phyloP scores from a whole-genome alignment of 805 yeast genomes.

The Kodamaea kaohsiungensis region DNA sequence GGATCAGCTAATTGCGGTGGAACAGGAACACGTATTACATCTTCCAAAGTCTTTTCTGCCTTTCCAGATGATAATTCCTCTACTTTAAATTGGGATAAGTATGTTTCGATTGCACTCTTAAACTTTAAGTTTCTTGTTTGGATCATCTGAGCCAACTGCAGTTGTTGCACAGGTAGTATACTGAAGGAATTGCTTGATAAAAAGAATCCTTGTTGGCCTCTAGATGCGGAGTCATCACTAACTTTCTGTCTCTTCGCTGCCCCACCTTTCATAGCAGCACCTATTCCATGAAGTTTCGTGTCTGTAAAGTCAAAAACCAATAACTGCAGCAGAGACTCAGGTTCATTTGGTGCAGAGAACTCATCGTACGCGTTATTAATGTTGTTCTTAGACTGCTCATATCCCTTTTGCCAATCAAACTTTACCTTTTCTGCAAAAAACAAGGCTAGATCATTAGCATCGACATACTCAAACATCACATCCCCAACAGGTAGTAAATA shows the following conservation, averaged over 20 bases:
- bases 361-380: slow-evolving; percentile 57
- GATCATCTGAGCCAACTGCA: slow-evolving; percentile 62
- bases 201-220: slow-evolving; percentile 21
- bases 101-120: slow-evolving; percentile 16
- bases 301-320: slow-evolving; percentile 79
- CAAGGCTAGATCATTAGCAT: slow-evolving; percentile 63
- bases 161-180: slow-evolving; percentile 52
- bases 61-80: slow-evolving; percentile 27
- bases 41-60: slow-evolving; percentile 43
- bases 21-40: slow-evolving; percentile 48
- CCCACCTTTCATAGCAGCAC: slow-evolving; percentile 31
- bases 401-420: slow-evolving; percentile 36
- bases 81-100: slow-evolving; percentile 23
- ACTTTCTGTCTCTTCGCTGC: slow-evolving; percentile 12
- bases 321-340: slow-evolving; percentile 51
- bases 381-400: slow-evolving; percentile 29
- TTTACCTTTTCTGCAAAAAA: slow-evolving; percentile 46
- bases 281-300: slow-evolving; percentile 54
- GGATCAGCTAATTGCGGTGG: slow-evolving; percentile 59
- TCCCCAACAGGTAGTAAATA: slow-evolving; percentile 68
- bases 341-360: slow-evolving; percentile 45
- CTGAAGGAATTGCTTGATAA: slow-evolving; percentile 43
- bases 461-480: slow-evolving; percentile 67
- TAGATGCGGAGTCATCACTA: slow-evolving; percentile 6
- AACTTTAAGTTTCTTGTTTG: slow-evolving; percentile 58